Base-by-base conservation (phyloP, 768 basidiomycete species). In the Stropharia rugosoannulata region DNA sequence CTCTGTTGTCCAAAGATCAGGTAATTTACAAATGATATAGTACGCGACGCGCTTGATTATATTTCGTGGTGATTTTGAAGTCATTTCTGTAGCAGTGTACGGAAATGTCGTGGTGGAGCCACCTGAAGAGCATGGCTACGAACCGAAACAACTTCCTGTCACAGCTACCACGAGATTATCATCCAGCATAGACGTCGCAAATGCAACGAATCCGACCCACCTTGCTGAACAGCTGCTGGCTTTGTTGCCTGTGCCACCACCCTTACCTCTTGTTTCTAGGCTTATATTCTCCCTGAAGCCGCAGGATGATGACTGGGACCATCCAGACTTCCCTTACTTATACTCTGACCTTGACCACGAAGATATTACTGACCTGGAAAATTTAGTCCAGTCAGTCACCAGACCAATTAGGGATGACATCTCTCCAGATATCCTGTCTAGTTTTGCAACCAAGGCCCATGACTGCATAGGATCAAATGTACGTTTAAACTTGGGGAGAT, bases 231-330 rank as follows among this genome's bases (percentile, higher is more conserved):
- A 84, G 53, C 72, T 93, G 10, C 76, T 92, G 19, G 63, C 75
- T 5, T 70, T 88, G 25, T 81, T 89, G 15, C 83, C 86, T 9
- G 75, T 83, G 41, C 72, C 85, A 0, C 87, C 89, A 1, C 76
- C 84, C 1, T 77, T 92, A 5, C 73, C 81, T 5, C 79, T 90
- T 12, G 77, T 88, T 47, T 78, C 88, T 38, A 80, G 86, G 25
- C 74, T 92, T 19, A 86, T 91, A 80, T 87, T 91, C 62, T 90
- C 89, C 65, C 73, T 93, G 46, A 92, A 92, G 64, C 88, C 88
- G 0, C 73, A 81, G 10, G 81, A 84, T 57, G 86, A 90, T n/a
- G 89, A 92, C 54, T 92, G 89, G 89, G 88, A 90, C 56, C 71
- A 82, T 25, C 83, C 82, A 1, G 82, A 83, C 10, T 92, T 91